Percentiles rank a stretch among this genome's conserved stretches.
Evolutionary conservation across 106 monocot species (phyloP).

Genomic region (Platanthera zijinensis): DNA sequence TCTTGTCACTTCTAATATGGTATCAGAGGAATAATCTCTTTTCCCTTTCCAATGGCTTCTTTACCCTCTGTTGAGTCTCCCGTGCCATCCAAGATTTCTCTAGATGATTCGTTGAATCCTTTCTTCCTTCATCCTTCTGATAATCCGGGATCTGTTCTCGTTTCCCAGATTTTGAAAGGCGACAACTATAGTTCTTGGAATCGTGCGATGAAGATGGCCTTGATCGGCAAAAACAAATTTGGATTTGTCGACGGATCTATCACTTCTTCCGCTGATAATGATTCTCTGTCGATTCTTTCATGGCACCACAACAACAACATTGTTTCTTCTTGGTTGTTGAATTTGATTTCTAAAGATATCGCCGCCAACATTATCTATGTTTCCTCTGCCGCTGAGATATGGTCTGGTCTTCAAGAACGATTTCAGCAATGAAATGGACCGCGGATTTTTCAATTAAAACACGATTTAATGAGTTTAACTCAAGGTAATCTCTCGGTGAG

Average conservation of each 20-base stretch:
- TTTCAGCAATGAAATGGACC: background rate
- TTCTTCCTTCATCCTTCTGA: background rate
- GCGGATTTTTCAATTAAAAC: background rate
- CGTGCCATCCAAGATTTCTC: rapidly evolving
- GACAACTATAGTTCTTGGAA: background rate
- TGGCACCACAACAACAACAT: background rate
- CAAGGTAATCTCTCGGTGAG: background rate
- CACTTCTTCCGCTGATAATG: background rate
- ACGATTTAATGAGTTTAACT: background rate
- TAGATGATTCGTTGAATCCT: background rate
- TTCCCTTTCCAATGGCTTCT: too few species aligned
- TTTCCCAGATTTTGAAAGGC: background rate
- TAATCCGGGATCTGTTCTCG: background rate
- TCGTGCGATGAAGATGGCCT: background rate
- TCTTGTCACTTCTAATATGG: too few species aligned
- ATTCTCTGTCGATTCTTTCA: background rate
- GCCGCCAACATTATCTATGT: background rate
- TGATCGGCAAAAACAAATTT: background rate
- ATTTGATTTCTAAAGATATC: background rate
- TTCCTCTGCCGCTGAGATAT: background rate
- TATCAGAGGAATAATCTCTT: too few species aligned
- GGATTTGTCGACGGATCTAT: background rate
- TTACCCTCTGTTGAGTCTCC: background rate
- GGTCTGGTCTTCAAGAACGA: background rate
- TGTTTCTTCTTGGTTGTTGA: background rate